A percentile compares a stretch with the other conserved stretches of the same genome.
These are phyloP conservation scores for Musa itinerans DNA, from an alignment of 176 grass and related monocot genomes.

Conservation along the genomic window DNA sequence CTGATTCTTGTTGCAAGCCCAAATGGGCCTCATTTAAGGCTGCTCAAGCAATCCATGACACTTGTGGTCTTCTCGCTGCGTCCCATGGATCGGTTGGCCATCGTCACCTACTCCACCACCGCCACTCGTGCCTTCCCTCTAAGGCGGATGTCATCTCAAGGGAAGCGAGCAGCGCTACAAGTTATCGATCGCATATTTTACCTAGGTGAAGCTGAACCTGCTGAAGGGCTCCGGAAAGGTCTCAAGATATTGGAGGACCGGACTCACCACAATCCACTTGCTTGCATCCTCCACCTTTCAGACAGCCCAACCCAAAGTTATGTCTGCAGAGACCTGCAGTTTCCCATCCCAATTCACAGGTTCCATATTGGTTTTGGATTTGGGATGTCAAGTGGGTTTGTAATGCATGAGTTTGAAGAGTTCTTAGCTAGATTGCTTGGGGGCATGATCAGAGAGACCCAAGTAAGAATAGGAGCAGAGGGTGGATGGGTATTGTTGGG, in stretches of 20 bases:
- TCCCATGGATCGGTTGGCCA: constrained; percentile 63
- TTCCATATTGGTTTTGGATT: constrained; percentile 78
- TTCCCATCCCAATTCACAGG: constrained; percentile 48
- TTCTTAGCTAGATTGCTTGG: constrained; percentile 65
- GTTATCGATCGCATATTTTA: constrained; percentile 83
- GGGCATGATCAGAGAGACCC: constrained; percentile 55
- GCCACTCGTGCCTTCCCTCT: constrained; percentile 83
- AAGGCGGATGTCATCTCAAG: constrained; percentile 73
- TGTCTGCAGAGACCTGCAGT: constrained; percentile 24
- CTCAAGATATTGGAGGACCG: constrained; percentile 87
- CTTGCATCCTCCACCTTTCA: constrained; percentile 70
- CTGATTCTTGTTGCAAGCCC: constrained; percentile 74
- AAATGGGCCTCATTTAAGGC: constrained; percentile 76
- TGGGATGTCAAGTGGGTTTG: constrained; percentile 52
- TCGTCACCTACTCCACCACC: constrained; percentile 73
- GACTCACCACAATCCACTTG: constrained; percentile 66
- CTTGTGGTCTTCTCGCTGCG: constrained; percentile 81
- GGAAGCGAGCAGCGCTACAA: constrained; percentile 71
- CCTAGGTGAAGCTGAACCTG: constrained; percentile 49
- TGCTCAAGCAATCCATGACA: constrained; percentile 84
- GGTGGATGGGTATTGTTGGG: constrained; percentile 54
- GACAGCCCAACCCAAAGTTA: constrained; percentile 40
- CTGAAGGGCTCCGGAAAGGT: constrained; percentile 73
- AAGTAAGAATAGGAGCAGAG: constrained; percentile 64
- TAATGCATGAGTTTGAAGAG: constrained; percentile 91